Evolutionary conservation across 257 asterid genomes (phyloP).

Genomic region (Forsythia viridissima): DNA sequence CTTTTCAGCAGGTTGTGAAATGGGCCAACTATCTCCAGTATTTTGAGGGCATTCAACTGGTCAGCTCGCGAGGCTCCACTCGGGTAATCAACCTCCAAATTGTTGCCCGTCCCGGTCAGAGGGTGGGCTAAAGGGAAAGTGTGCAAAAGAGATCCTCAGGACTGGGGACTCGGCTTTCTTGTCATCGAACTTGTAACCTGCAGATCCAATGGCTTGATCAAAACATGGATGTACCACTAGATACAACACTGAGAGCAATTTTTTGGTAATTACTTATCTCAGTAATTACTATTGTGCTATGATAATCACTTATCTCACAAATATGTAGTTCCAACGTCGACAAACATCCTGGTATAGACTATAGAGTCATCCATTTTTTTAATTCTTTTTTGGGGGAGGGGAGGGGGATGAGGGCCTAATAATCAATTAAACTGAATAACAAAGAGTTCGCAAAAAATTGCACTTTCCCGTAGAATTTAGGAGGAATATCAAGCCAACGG

Average conservation of each 20-base stretch:
- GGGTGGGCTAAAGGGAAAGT: slow-evolving; percentile 65
- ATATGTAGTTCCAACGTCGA: background rate
- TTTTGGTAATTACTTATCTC: background rate
- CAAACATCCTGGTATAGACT: background rate
- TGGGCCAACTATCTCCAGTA: background rate
- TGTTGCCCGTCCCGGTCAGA: slow-evolving; percentile 41
- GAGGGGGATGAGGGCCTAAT: background rate
- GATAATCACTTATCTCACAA: background rate
- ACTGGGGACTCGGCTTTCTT: slow-evolving; percentile 58
- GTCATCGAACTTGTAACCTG: slow-evolving; percentile 78
- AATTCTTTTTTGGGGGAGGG: background rate
- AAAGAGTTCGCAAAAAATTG: background rate
- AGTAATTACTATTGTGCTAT: background rate
- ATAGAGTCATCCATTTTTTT: background rate
- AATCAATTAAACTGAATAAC: background rate
- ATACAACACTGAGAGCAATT: background rate
- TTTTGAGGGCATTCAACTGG: background rate
- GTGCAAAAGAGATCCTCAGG: slow-evolving; percentile 55
- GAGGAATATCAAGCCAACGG: background rate
- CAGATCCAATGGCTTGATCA: slow-evolving; percentile 20
- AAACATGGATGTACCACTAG: background rate
- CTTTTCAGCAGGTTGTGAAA: background rate
- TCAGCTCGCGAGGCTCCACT: background rate
- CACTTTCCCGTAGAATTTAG: background rate
- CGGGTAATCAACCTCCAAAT: slow-evolving; percentile 21